These are phyloP conservation scores for Lablab purpureus DNA, from an alignment of 306 rosid species.

Conservation along the genomic window DNA sequence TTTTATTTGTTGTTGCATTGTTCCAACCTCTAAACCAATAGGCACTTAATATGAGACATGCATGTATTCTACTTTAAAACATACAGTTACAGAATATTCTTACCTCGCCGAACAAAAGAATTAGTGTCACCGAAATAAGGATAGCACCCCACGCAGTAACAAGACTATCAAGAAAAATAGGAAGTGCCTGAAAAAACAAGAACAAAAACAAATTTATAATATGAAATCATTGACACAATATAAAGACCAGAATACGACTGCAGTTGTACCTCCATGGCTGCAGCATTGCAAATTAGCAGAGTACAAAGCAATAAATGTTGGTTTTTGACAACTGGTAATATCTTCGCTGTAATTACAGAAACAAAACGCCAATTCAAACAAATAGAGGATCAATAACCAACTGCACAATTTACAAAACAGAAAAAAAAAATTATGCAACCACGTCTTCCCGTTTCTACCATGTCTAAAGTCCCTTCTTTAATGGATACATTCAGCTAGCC, in stretches of 20 bases:
- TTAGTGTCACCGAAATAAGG: constrained; percentile 57
- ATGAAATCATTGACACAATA: constrained; percentile 20
- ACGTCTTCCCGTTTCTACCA: neutral
- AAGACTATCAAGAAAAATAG: constrained; percentile 59
- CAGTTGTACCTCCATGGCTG: constrained; percentile 55
- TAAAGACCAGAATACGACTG: constrained; percentile 4
- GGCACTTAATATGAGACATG: neutral
- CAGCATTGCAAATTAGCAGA: constrained; percentile 59
- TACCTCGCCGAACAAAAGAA: constrained; percentile 62
- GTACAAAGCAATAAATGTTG: constrained; percentile 64
- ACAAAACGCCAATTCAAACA: constrained; percentile 27
- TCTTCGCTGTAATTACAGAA: constrained; percentile 47
- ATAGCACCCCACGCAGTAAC: constrained; percentile 67
- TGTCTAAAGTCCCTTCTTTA: neutral
- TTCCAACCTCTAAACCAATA: neutral
- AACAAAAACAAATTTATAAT: neutral
- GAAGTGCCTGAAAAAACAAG: constrained; percentile 51
- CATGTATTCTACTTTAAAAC: neutral
- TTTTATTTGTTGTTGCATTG: neutral
- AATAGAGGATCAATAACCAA: neutral
- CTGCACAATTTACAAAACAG: neutral
- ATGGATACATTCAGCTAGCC: neutral
- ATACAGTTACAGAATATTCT: constrained; percentile 27
- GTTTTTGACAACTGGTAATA: constrained; percentile 60
- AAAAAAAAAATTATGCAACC: neutral